Evolutionary conservation across 2,329 filamentous ascomycete species (phyloP), one percentile per base, ranked within the genome.

Genomic region (Fusarium sambucinum): DNA sequence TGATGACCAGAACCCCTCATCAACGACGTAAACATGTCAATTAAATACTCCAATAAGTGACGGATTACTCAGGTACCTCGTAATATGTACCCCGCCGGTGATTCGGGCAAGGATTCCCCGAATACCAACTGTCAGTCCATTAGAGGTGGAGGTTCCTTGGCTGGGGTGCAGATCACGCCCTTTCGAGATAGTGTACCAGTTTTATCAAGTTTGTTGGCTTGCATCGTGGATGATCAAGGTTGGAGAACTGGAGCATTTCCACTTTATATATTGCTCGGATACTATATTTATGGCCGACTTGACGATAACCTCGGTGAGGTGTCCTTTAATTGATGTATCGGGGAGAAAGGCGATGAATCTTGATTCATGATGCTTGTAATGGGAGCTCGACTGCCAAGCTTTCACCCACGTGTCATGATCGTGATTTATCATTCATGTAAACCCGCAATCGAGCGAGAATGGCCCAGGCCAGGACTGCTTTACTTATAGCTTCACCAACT

Each of bases 101-200:
- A n/a, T 38, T 64, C 61, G 61, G 61, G 61, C 13, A 12, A 64
- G 62, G 6, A 33, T 50, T 37, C 32, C 23, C 63, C 63, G 63
- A 66, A 25, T 42, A 66, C 40, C 40, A 50, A 21, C 59, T 64
- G 60, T 66, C 62, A 60, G 32, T 47, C 42, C 16, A 48, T 66
- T 29, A 63, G 57, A 53, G 46, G 63, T 32, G 53, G 57, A 44
- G 59, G 44, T 4, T 45, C 35, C 50, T 63, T 66, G 56, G 60
- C 53, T 65, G 25, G 11, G 21, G 13, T 64, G 61, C 63, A 41
- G 63, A 66, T 66, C 63, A 21, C 38, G 13, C 62, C 55, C 32
- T 7, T 38, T 57, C 52, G 13, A n/a, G 51, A 33, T 42, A 67
- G 35, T 66, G 23, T 27, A 53, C 32, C 35, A 23, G 14, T 48